Conservation (phyloP, 768 basidiomycete genomes). For the Auricularia heimuer region DNA sequence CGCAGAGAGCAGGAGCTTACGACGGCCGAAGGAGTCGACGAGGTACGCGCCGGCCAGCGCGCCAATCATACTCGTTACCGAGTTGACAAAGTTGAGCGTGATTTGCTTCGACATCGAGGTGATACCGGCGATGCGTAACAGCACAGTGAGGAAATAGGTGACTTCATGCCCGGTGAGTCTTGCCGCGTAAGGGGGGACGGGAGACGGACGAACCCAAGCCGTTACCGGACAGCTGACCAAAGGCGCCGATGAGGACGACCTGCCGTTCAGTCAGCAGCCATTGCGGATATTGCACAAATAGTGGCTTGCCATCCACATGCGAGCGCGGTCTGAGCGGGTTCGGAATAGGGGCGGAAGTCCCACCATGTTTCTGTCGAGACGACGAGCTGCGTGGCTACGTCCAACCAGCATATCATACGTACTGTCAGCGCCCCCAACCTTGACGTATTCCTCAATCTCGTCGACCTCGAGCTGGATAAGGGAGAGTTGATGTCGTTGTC, state of each 20-base stretch:
- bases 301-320: slow-evolving; percentile 29
- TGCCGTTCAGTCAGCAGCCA: too few relatives aligned
- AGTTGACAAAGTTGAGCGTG: slow-evolving; percentile 43
- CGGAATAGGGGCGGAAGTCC: slow-evolving; percentile 45
- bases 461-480: slow-evolving; percentile 42
- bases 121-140: slow-evolving; percentile 19
- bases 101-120: slow-evolving; percentile 16
- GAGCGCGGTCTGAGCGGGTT: slow-evolving; percentile 35
- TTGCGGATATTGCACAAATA: too few relatives aligned
- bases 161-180: slow-evolving; percentile 5
- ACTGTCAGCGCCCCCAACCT: slow-evolving; percentile 23
- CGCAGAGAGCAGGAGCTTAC: slow-evolving; percentile 33
- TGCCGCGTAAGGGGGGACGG: too few relatives aligned
- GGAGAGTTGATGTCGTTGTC: slow-evolving; percentile 38
- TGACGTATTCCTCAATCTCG: slow-evolving; percentile 44
- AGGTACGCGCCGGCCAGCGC: slow-evolving; percentile 32
- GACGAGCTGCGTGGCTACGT: too few relatives aligned
- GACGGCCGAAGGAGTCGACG: slow-evolving; percentile 40
- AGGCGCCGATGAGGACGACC: slow-evolving; percentile 36
- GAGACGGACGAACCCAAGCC: slow-evolving; percentile 18
- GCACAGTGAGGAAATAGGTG: not conserved
- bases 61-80: slow-evolving; percentile 37
- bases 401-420: too few relatives aligned
- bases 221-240: slow-evolving; percentile 40
- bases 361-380: slow-evolving; percentile 26